Evolutionary conservation across 108 stramenopile species (phyloP).

Genomic region (Schizochytrium sp.): DNA sequence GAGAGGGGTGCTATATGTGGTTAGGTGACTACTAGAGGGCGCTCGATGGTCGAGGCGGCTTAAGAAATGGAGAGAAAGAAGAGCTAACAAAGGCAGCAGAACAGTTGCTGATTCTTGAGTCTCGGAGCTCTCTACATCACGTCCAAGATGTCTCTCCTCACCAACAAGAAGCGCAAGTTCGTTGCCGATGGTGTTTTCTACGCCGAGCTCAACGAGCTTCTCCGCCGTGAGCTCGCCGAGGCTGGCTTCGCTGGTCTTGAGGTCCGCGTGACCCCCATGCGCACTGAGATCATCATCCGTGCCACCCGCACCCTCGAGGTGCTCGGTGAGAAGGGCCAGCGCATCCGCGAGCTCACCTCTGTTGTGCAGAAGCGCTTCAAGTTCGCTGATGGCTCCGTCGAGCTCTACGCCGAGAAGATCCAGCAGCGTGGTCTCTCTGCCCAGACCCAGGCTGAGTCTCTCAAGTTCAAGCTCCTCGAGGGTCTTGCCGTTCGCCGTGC

Average conservation of each 20-base stretch:
- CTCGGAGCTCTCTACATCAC: too few species aligned
- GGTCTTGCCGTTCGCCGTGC: constrained; percentile 99
- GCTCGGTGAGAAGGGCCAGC: constrained; percentile 98
- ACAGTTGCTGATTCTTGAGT: too few species aligned
- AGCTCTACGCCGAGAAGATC: constrained; percentile 98
- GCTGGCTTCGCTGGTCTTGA: constrained; percentile 99
- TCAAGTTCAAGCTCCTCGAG: constrained; percentile 98
- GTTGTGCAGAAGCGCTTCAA: constrained; percentile 99
- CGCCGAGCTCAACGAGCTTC: constrained; percentile 98
- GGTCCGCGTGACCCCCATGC: constrained; percentile 96
- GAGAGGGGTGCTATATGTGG: too few species aligned
- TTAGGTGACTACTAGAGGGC: not conserved
- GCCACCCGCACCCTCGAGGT: constrained; percentile 99
- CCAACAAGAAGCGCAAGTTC: constrained; percentile 99
- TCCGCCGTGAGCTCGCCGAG: constrained; percentile 94
- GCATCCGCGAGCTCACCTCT: constrained; percentile 97
- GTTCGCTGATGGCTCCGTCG: constrained; percentile 89
- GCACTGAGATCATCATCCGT: constrained; percentile 99
- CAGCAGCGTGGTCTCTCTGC: constrained; percentile 98
- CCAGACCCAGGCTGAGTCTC: constrained; percentile 98
- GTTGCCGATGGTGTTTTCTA: constrained; percentile 99
- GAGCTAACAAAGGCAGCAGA: not conserved
- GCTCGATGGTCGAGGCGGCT: not conserved
- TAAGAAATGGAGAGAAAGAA: not conserved
- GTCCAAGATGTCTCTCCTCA: constrained; percentile 57